Percentiles rank a stretch among this genome's conserved stretches.
phyloP scores from a whole-genome alignment of 306 rosid species.

The Erythrophleum fordii region DNA sequence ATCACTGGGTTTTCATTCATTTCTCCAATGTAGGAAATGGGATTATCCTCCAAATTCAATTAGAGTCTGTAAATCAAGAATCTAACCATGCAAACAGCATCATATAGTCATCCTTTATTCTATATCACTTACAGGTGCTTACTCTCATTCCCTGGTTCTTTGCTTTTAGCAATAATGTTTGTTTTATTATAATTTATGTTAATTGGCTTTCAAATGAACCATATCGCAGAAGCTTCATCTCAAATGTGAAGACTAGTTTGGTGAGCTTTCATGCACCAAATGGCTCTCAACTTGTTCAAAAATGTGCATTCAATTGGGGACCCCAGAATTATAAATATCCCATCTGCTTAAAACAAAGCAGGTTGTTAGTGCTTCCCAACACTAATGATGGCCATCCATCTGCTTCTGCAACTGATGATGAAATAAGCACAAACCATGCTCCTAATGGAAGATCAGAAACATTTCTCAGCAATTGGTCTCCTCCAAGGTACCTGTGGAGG shows the following conservation, averaged over 20 bases:
- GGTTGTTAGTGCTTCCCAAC: slow-evolving; percentile 58
- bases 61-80: slow-evolving; percentile 31
- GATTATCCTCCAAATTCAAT: slow-evolving; percentile 37
- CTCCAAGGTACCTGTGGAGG: slow-evolving; percentile 90
- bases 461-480: slow-evolving; percentile 74
- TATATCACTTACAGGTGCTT: slow-evolving; percentile 50
- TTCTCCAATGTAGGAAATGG: slow-evolving; percentile 17
- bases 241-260: slow-evolving; percentile 38
- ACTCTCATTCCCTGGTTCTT: not conserved
- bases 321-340: slow-evolving; percentile 38
- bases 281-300: slow-evolving; percentile 41
- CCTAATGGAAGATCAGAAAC: slow-evolving; percentile 44
- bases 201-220: slow-evolving; percentile 25
- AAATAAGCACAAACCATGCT: slow-evolving; percentile 60
- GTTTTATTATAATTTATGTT: slow-evolving; percentile 20
- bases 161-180: not conserved
- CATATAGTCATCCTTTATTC: slow-evolving; percentile 45
- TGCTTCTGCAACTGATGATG: slow-evolving; percentile 48
- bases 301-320: slow-evolving; percentile 41
- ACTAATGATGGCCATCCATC: slow-evolving; percentile 65
- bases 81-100: slow-evolving; percentile 51
- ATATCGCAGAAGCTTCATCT: slow-evolving; percentile 54
- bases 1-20: not conserved
- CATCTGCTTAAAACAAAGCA: slow-evolving; percentile 36
- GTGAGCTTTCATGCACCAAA: slow-evolving; percentile 43